Base-by-base conservation (phyloP, 2,329 filamentous ascomycete species). In the Bipolaris zeicola region DNA sequence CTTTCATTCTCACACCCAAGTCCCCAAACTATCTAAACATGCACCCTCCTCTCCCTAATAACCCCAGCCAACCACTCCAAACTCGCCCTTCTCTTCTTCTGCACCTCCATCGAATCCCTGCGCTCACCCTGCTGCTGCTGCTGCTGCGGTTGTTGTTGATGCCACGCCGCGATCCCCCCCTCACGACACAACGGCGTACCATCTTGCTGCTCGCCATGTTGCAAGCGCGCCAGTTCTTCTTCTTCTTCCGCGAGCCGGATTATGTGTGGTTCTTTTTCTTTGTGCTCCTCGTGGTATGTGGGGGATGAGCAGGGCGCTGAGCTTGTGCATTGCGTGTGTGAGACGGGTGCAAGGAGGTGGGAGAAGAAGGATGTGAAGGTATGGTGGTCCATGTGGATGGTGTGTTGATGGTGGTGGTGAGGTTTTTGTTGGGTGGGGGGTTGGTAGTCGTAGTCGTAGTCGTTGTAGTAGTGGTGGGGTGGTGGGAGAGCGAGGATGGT, bases 181-280 rank as follows among this genome's bases (percentile, higher is more conserved):
- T 71, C 67, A 37, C 68, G 55, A 43, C 64, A 66, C 2, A 70
- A 13, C 3, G 70, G 62, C 6, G 56, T 62, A 1, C 67, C 68
- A 37, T 70, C 66, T 37, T 57, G 55, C 37, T 57, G 55, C 5
- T 54, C 58, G 6, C 56, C 55, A 6, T 65, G 58, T 1, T 62
- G 7, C 5, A 63, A 4, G 7, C 26, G 38, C 13, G 62, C 55
- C 1, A 52, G 56, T 1, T 62, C 62, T 16, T 61, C 63, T 16
- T 61, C 63, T 31, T 63, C 60, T 1, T 62, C 58, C n/a, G 59
- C 48, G 13, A 59, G 56, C 7, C 26, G 26, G 7, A 28, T 28
- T 28, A 28, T 10, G 26, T 28, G 26, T 3, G 7, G 7, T 28
- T 28, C 24, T 7, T 7, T 26, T 7, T 26, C 6, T 26, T 26